Percentiles rank a stretch among this genome's conserved stretches.
phyloP scores from a whole-genome alignment of 2,329 filamentous ascomycete species.

The Microsporum canis region DNA sequence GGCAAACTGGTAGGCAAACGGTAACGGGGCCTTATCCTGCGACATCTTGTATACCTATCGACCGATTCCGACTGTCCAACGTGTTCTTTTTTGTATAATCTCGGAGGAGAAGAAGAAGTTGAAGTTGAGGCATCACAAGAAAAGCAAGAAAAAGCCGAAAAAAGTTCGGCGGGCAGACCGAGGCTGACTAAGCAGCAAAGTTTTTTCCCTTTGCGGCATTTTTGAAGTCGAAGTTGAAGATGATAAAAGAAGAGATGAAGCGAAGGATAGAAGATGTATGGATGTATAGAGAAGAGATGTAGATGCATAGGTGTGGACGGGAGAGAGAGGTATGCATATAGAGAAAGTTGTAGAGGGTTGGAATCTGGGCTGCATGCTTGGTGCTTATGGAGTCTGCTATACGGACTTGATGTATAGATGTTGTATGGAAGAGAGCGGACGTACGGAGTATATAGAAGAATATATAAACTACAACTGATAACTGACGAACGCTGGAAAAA shows the following conservation, averaged over 20 bases:
- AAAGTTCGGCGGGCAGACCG: background rate
- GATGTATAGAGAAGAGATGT: too few species aligned
- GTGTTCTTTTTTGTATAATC: too few species aligned
- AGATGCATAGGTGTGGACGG: background rate
- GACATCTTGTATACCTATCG: conserved; percentile 43
- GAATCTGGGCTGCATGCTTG: background rate
- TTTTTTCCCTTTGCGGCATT: background rate
- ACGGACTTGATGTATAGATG: background rate
- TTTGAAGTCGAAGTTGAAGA: background rate
- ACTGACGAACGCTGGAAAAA: background rate
- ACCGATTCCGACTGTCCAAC: too few species aligned
- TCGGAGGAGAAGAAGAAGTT: background rate
- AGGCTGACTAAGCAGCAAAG: background rate
- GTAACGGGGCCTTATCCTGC: conserved; percentile 60
- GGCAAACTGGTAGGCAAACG: conserved; percentile 89
- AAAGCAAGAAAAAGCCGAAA: background rate
- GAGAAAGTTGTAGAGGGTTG: background rate
- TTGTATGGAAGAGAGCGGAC: background rate
- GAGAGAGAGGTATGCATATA: background rate
- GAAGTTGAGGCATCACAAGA: background rate
- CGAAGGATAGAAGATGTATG: background rate
- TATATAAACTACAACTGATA: background rate
- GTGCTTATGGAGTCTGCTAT: background rate
- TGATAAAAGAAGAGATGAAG: background rate
- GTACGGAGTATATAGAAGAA: background rate